Evolutionary conservation across 2,329 filamentous ascomycete genomes (phyloP).

Genomic region (Arthrobotrys pseudoclavata): DNA sequence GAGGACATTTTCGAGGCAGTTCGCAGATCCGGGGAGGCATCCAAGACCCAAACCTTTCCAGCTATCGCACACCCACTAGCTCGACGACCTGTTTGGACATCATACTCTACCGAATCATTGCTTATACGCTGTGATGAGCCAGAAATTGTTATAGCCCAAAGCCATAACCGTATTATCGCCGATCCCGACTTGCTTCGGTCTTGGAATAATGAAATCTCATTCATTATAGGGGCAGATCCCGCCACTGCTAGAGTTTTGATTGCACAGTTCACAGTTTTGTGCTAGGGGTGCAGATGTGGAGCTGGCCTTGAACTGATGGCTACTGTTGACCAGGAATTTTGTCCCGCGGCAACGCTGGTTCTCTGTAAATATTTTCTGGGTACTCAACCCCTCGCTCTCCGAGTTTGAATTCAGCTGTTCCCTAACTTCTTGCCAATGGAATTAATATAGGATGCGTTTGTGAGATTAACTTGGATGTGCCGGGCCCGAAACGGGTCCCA

Average conservation of each 20-base stretch:
- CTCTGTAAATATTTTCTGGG: not conserved
- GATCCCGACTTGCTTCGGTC: not conserved
- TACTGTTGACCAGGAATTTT: not conserved
- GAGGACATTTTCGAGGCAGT: too few relatives aligned
- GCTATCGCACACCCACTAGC: not conserved
- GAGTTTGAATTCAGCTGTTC: not conserved
- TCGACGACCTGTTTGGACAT: not conserved
- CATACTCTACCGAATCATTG: not conserved
- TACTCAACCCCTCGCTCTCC: not conserved
- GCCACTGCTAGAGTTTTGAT: not conserved
- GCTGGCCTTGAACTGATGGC: not conserved
- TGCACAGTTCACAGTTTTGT: not conserved
- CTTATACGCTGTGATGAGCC: not conserved
- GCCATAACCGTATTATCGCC: not conserved
- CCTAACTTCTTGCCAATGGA: too few relatives aligned
- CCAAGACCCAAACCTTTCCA: not conserved
- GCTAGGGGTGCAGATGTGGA: not conserved
- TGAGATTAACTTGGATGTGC: not conserved
- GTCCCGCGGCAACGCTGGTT: not conserved
- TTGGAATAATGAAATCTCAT: not conserved
- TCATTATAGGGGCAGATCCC: not conserved
- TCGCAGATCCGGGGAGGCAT: not conserved
- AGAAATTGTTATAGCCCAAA: not conserved
- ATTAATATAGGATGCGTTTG: not conserved
- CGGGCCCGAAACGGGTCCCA: too few relatives aligned